Base-by-base conservation (phyloP, 2,329 filamentous ascomycete species). In the Botrytis elliptica region DNA sequence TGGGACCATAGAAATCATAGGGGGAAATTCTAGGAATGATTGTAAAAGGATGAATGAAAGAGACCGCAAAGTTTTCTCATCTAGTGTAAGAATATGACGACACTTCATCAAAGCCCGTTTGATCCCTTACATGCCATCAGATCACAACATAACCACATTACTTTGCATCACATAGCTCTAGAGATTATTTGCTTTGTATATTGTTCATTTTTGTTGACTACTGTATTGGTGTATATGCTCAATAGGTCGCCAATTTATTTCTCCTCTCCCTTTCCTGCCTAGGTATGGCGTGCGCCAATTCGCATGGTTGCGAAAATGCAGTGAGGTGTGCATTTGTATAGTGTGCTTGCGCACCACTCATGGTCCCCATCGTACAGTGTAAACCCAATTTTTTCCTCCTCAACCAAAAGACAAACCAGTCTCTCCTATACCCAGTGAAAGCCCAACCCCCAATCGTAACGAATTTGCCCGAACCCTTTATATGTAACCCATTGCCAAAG, bases 401-500 rank as follows among this genome's bases (percentile, higher is more conserved):
- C 49, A 29, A 29, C 66, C 66, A 57, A 42, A 29, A 57, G 66
- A 68, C 49, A 57, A 42, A 36, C 36, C 66, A 14, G 66, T 68
- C 36, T 57, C 49, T 57, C 49, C 49, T 42, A 49, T 68, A 42
- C 60, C 60, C 70, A 42, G 44, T 71, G 46, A 46, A 64, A 71
- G 22, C 60, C 46, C 38, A 66, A 44, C 18, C 60, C 67, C 40
- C 46, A 65, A 38, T 52, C 59, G 46, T 66, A 46, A 71, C 7
- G 33, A 63, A 36, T 65, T 29, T n/a, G 9, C 52, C 70, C 44
- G 46, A 33, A 44, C 60, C 70, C 25, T 71, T 71, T 66, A 66
- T 71, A 44, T 66, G 60, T 71, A 57, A 66, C 69, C 70, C 36
- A 66, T 55, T 65, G 60, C 70, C 60, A 71, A 4, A 71, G 55